Conservation (phyloP, 1,284 basidiomycete species). For the Fomitopsis schrenkii region DNA sequence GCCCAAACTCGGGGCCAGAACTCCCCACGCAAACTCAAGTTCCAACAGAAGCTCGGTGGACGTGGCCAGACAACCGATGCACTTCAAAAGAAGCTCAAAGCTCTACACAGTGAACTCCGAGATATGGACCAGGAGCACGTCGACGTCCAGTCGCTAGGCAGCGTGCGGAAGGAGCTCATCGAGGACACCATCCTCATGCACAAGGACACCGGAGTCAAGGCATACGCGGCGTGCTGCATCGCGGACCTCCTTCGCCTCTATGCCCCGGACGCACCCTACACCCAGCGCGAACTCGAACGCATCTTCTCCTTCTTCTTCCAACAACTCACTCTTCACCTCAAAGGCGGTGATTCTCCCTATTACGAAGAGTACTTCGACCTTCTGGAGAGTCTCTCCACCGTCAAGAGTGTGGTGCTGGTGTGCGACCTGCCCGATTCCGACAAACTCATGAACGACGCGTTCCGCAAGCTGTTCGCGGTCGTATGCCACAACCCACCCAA, state of each 20-base stretch:
- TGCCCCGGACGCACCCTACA: slow-evolving; percentile 97
- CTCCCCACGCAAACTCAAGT: slow-evolving; percentile 61
- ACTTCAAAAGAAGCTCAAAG: slow-evolving; percentile 81
- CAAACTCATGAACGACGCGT: slow-evolving; percentile 81
- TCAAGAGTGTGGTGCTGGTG: slow-evolving; percentile 92
- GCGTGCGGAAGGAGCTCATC: slow-evolving; percentile 79
- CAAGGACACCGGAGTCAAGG: slow-evolving; percentile 93
- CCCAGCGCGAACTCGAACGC: slow-evolving; percentile 81
- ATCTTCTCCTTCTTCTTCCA: slow-evolving; percentile 94
- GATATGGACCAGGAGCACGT: slow-evolving; percentile 86
- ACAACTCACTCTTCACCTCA: slow-evolving; percentile 76
- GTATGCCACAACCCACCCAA: slow-evolving; percentile 82
- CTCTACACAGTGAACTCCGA: slow-evolving; percentile 78
- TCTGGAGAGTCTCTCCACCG: slow-evolving; percentile 87
- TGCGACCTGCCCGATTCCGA: slow-evolving; percentile 89
- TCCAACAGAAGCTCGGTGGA: slow-evolving; percentile 74
- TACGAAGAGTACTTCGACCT: slow-evolving; percentile 92
- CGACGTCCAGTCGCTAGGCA: slow-evolving; percentile 68
- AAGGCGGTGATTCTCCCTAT: slow-evolving; percentile 67
- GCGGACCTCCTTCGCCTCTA: slow-evolving; percentile 92
- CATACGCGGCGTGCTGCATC: slow-evolving; percentile 90
- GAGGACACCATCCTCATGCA: slow-evolving; percentile 81
- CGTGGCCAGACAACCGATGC: slow-evolving; percentile 72
- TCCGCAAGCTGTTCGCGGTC: slow-evolving; percentile 79
- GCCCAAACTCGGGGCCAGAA: slow-evolving; percentile 60